Evolutionary conservation across 805 yeast genomes (phyloP), one percentile per base, ranked within the genome.

Genomic region (Starmerella stellata): DNA sequence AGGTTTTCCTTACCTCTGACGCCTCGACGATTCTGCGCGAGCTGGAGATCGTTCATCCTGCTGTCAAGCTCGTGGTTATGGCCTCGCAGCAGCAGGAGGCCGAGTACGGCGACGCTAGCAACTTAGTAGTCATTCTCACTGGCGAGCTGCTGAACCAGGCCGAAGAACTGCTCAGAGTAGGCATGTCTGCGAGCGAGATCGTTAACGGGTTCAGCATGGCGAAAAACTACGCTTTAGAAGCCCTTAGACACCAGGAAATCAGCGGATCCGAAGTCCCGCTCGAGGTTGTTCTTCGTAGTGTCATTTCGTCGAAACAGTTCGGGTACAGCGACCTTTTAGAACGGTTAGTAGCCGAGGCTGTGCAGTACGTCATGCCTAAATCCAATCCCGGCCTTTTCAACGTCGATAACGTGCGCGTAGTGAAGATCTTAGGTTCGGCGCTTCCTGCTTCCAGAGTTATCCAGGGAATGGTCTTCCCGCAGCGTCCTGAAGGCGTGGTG

Each of bases 11-110:
- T 45, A 90, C 96, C 32, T 81, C 81, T 50, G 98, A 90, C 58
- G 95, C 96, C n/a, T 95, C 95, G 29, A 90, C 98, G 5, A 90
- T 90, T 76, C 66, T 90, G 43, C 72, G 78, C 48, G 96, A 90
- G 59, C 65, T 87, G 40, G 95, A 87, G 45, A 82, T 87, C 48
- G 83, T 90, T 35, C 96, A 87, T 57, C 98, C 98, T 4, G 96
- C 95, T 2, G 98, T 90, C 9, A 90, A 87, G 60, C 73, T 90
- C 35, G 69, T 90, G 45, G 90, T 87, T 39, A 83, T 83, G 95
- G 93, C 96, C 17, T 74, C 93, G 13, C 80, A 87, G 57, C 98
- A 90, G 64, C 98, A 90, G 62, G 94, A 90, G 58, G 70, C 74
- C 50, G 98, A 87, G 65, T 78, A 87, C 82, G 98, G 98, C 44